Conservation (phyloP, 176 grass and related monocot species). For the Tuctoria greenei region DNA sequence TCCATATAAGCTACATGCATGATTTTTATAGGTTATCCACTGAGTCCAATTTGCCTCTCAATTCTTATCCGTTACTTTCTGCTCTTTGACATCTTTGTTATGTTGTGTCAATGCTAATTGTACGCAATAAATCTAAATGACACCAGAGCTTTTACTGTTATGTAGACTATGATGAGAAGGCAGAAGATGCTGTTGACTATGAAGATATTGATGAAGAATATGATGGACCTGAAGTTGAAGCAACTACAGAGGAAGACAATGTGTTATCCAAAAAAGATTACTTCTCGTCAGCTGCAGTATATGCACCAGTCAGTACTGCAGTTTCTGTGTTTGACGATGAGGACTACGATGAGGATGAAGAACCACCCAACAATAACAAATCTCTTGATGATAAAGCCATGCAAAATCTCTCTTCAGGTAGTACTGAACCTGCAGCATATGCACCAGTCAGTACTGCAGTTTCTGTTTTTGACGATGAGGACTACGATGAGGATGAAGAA, state of each 20-base stretch:
- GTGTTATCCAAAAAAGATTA: conserved; percentile 81
- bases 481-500: conserved; percentile 94
- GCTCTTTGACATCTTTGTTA: conserved; percentile 19
- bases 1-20: conserved; percentile 15
- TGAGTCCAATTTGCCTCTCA: background rate
- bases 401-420: conserved; percentile 39
- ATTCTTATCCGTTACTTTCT: conserved; percentile 1
- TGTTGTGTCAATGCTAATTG: conserved; percentile 5
- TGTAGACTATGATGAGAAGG: conserved; percentile 97
- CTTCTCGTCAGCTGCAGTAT: conserved; percentile 62
- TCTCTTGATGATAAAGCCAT: conserved; percentile 28
- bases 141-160: conserved; percentile 7
- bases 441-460: conserved; percentile 46
- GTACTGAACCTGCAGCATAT: conserved; percentile 31
- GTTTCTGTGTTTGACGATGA: conserved; percentile 84
- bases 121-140: conserved; percentile 43
- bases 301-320: conserved; percentile 49
- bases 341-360: conserved; percentile 91
- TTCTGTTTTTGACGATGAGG: conserved; percentile 86
- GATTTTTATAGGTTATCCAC: background rate
- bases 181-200: conserved; percentile 95
- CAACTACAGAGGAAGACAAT: conserved; percentile 79
- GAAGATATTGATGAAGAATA: conserved; percentile 99
- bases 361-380: conserved; percentile 43
- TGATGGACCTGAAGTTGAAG: conserved; percentile 96